Percentiles rank a stretch among this genome's conserved stretches.
phyloP scores from a whole-genome alignment of 208 protist species.

The Leishmania major region DNA sequence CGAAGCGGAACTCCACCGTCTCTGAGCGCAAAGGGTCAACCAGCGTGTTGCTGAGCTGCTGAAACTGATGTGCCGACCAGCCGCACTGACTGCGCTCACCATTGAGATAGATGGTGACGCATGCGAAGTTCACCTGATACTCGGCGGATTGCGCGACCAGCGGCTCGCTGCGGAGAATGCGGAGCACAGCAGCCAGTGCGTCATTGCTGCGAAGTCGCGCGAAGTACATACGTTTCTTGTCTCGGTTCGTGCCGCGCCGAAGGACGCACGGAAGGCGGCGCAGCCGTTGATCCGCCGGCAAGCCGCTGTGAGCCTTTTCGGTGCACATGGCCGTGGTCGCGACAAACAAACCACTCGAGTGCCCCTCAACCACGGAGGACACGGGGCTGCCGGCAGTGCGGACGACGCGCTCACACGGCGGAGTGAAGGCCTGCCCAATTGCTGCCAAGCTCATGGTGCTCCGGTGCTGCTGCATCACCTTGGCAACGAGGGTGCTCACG shows the following conservation, averaged over 20 bases:
- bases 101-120: constrained; percentile 51
- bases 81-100: constrained; percentile 31
- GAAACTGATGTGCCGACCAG: constrained; percentile 35
- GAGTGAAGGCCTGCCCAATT: constrained; percentile 5
- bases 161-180: constrained; percentile 32
- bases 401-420: not conserved
- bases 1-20: constrained; percentile 63
- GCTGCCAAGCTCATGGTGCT: not conserved
- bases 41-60: constrained; percentile 33
- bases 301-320: constrained; percentile 17
- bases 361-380: not conserved
- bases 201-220: constrained; percentile 63
- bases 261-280: constrained; percentile 65
- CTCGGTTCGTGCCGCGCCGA: constrained; percentile 75
- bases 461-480: constrained; percentile 3
- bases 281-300: constrained; percentile 29
- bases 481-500: constrained; percentile 36
- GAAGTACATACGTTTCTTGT: constrained; percentile 81
- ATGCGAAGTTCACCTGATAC: constrained; percentile 81
- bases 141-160: constrained; percentile 49
- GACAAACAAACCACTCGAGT: constrained; percentile 1
- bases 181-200: constrained; percentile 45
- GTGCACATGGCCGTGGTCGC: constrained; percentile 17
- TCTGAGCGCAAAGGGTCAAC: constrained; percentile 50
- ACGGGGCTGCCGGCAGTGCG: not conserved